A percentile compares a stretch with the other conserved stretches of the same genome.
Evolutionary conservation across 768 basidiomycete genomes (phyloP).

Genomic region (Rhodotorula babjevae): DNA sequence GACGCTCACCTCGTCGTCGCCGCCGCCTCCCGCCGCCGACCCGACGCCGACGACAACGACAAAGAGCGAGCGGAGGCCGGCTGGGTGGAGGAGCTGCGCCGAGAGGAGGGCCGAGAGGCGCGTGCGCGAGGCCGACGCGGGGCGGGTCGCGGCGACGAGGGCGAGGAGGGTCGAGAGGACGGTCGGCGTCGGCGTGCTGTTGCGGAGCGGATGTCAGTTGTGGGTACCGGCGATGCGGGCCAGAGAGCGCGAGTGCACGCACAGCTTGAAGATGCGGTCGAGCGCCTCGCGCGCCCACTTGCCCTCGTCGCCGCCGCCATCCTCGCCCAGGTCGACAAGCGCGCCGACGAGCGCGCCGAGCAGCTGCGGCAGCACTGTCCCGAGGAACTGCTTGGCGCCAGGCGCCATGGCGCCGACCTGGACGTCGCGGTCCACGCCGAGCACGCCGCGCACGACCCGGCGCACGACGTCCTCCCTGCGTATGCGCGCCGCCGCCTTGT

Average conservation of each 20-base stretch:
- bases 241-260: neutral
- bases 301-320: neutral
- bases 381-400: neutral
- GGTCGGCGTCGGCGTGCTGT: slow-evolving; percentile 7
- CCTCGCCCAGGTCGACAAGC: neutral
- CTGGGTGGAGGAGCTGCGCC: slow-evolving; percentile 64
- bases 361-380: slow-evolving; percentile 10
- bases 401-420: neutral
- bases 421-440: neutral
- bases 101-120: slow-evolving; percentile 57
- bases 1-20: slow-evolving; percentile 50
- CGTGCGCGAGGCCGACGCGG: neutral
- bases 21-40: neutral
- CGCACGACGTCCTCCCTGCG: neutral
- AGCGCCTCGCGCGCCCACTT: neutral
- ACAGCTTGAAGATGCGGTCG: slow-evolving; percentile 3
- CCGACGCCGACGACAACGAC: slow-evolving; percentile 59
- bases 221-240: rapidly evolving
- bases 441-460: neutral
- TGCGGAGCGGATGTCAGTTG: too few relatives aligned
- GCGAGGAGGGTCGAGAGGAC: slow-evolving; percentile 15
- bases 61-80: slow-evolving; percentile 66
- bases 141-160: slow-evolving; percentile 3
- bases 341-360: neutral
- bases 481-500: neutral